Evolutionary conservation across 2,329 filamentous ascomycete genomes (phyloP).

Genomic region (Xylariaceae sp.): DNA sequence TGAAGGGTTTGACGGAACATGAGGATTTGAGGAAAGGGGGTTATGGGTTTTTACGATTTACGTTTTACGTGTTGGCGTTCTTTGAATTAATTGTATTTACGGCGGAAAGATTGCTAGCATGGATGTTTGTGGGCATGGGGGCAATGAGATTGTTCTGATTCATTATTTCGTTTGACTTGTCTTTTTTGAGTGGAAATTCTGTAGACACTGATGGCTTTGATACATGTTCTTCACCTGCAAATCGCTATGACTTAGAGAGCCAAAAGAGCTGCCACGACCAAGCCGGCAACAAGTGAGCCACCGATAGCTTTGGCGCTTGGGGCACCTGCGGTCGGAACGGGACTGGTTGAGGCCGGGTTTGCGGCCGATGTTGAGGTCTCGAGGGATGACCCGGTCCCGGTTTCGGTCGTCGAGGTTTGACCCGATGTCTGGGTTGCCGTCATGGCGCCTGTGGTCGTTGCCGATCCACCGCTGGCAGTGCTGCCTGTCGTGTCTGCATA

Average conservation of each 20-base stretch:
- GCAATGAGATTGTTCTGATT: no score
- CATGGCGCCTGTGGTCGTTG: neutral
- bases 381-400: neutral
- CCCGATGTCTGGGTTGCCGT: conserved; percentile 6
- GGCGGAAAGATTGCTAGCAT: neutral
- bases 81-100: neutral
- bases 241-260: conserved; percentile 6
- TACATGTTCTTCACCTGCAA: neutral
- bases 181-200: no score
- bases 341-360: neutral
- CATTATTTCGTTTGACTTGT: no score
- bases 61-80: neutral
- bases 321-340: neutral
- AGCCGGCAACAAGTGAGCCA: conserved; percentile 8
- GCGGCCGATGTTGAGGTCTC: neutral
- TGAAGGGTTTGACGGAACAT: no score
- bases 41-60: neutral
- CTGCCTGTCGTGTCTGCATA: conserved; percentile 10
- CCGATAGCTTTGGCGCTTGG: conserved; percentile 6
- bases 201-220: no score
- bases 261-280: conserved; percentile 3
- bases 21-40: no score
- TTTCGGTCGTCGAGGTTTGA: neutral
- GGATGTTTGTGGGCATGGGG: neutral
- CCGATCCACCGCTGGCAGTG: neutral